Base-by-base conservation (phyloP, 345 rosid species). In the Iberis pinnata region DNA sequence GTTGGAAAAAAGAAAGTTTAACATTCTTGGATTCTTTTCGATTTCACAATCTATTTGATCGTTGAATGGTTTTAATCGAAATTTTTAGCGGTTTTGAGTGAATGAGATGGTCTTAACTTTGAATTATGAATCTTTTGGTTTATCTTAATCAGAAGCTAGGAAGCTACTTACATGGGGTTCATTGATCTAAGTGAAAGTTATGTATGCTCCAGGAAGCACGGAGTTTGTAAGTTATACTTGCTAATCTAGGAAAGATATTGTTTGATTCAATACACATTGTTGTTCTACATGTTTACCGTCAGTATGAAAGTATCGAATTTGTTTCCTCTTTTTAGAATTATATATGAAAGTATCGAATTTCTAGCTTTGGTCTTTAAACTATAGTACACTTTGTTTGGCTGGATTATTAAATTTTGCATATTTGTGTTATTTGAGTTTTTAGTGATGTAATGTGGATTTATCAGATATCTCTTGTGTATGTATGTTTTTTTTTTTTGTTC, bases 111-210 rank as follows among this genome's bases (percentile, higher is more conserved):
- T 22, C 6, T 22, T 22, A 2, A 6, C 6, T 22, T 6, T 22
- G 25, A 24, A 24, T 18, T 5, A 32, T 17, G 29, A 37, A 0
- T 41, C 0, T 0, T 31, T 25, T 43, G 17, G 48, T 35, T 52
- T 36, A 43, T 53, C 8, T 29, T 46, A 32, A 69, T 56, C 80
- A 93, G 99, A 83, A 32, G 75, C 85, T 7, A 87, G 99, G 67
- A 88, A 82, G 89, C 95, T 93, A 20, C 80, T 93, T 41, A 88
- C 99, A 9, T 93, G 99, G 99, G 99, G 99, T 31, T 93, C 97
- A 35, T 77, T 74, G 99, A 93, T 78, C 71, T 85, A 27, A 97
- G 97, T 69, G 97, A 93, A 74, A 88, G 99, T 85, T 93, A 93
- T 43, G 71, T 93, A 26, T 80, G 97, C 39, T 77, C 99, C 0